Conservation (phyloP, 1,139 yeast genomes). For the Pichia sp. region DNA sequence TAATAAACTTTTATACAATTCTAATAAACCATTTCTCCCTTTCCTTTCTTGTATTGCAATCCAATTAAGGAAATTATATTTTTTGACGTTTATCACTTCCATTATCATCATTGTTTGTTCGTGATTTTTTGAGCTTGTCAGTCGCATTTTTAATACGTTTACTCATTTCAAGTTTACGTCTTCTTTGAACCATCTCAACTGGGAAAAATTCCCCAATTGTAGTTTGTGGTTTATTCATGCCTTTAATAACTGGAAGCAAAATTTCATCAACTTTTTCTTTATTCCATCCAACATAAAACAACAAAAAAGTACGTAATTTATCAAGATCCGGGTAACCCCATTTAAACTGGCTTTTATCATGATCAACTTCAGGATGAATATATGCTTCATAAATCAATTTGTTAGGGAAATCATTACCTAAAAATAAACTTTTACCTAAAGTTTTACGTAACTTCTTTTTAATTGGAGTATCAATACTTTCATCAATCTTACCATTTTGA, state of each 20-base stretch:
- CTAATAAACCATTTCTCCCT: too few relatives aligned
- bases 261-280: slow-evolving; percentile 74
- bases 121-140: slow-evolving; percentile 36
- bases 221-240: slow-evolving; percentile 58
- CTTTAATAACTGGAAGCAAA: slow-evolving; percentile 80
- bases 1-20: too few relatives aligned
- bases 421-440: slow-evolving; percentile 56
- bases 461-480: slow-evolving; percentile 33
- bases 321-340: slow-evolving; percentile 94
- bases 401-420: slow-evolving; percentile 69
- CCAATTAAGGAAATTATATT: too few relatives aligned
- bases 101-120: neutral
- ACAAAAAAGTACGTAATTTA: slow-evolving; percentile 62
- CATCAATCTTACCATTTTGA: slow-evolving; percentile 33
- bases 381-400: slow-evolving; percentile 67
- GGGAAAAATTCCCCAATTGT: slow-evolving; percentile 54
- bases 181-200: slow-evolving; percentile 38
- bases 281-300: slow-evolving; percentile 76
- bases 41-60: too few relatives aligned
- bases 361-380: slow-evolving; percentile 72
- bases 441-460: slow-evolving; percentile 48
- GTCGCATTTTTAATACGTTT: slow-evolving; percentile 59
- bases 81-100: slow-evolving; percentile 2
- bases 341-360: slow-evolving; percentile 64
- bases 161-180: slow-evolving; percentile 45